These are phyloP conservation scores for Aspergillus bridgeri DNA, from an alignment of 495 filamentous ascomycete genomes.

Conservation along the genomic window DNA sequence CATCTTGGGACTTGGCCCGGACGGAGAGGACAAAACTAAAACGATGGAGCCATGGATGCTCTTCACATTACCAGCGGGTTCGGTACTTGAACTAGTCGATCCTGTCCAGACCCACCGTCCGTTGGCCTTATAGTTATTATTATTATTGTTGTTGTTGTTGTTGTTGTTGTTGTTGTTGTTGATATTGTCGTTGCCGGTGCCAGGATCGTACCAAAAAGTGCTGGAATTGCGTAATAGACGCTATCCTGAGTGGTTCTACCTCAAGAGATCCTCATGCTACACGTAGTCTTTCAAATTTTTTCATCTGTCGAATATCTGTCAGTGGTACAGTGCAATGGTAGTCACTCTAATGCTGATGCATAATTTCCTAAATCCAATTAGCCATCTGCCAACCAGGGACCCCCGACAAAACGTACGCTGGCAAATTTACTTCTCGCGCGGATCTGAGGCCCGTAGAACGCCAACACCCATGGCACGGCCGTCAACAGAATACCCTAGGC, in stretches of 20 bases:
- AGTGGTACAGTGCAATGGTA: neutral
- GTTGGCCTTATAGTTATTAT: neutral
- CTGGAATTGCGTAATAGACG: neutral
- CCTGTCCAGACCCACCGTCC: neutral
- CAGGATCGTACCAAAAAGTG: too few species aligned
- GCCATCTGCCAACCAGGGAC: neutral
- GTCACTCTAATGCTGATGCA: constrained; percentile 15
- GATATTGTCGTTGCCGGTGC: too few species aligned
- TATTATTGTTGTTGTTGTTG: too few species aligned
- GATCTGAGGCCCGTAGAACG: constrained; percentile 71
- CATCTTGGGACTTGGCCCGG: neutral
- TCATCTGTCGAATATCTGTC: neutral
- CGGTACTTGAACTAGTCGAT: neutral
- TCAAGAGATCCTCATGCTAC: too few species aligned
- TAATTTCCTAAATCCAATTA: constrained; percentile 18
- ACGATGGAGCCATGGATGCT: neutral
- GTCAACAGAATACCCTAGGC: constrained; percentile 56
- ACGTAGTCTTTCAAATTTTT: too few species aligned
- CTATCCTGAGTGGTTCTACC: too few species aligned
- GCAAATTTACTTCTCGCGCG: constrained; percentile 73
- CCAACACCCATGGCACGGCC: constrained; percentile 74
- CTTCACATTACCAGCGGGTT: neutral
- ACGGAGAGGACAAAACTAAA: neutral
- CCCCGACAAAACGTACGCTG: constrained; percentile 20
- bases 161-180: too few species aligned